Evolutionary conservation across 176 grass and related monocot species (phyloP).

Genomic region (Dendrocalamus sinicus): DNA sequence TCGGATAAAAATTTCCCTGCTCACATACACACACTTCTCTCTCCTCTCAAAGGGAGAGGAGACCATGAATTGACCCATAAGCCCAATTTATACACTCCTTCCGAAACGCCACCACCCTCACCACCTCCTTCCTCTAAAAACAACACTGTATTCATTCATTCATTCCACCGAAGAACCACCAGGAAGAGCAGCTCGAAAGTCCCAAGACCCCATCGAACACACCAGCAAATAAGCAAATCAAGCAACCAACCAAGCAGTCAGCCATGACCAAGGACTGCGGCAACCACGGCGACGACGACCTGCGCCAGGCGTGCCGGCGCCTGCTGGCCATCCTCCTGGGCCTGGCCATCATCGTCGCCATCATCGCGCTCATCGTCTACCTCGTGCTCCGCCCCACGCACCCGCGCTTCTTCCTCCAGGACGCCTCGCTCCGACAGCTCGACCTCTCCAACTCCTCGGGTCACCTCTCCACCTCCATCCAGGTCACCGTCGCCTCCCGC

Average conservation of each 20-base stretch:
- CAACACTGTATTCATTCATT: not conserved
- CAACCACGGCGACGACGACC: constrained; percentile 57
- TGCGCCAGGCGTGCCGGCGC: constrained; percentile 21
- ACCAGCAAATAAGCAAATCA: too few species aligned
- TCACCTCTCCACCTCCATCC: constrained; percentile 57
- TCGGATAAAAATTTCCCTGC: too few species aligned
- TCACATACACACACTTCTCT: not conserved
- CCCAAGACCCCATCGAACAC: not conserved
- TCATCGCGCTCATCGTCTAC: constrained; percentile 61
- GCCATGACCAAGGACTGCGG: constrained; percentile 70
- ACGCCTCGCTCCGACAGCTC: constrained; percentile 61
- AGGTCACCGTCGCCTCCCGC: constrained; percentile 61
- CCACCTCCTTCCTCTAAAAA: not conserved
- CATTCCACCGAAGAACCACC: not conserved
- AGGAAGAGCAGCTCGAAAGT: not conserved
- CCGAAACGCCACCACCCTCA: constrained; percentile 14
- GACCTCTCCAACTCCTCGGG: constrained; percentile 59
- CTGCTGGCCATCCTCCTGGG: not conserved
- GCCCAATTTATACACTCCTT: constrained; percentile 5
- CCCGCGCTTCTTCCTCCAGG: constrained; percentile 72
- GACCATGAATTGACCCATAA: not conserved
- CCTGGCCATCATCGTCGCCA: constrained; percentile 40
- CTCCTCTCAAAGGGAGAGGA: not conserved
- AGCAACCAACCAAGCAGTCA: not conserved
- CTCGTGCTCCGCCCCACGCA: constrained; percentile 66